Base-by-base conservation (phyloP, 176 grass and related monocot genomes). In the Tillandsia leiboldiana region DNA sequence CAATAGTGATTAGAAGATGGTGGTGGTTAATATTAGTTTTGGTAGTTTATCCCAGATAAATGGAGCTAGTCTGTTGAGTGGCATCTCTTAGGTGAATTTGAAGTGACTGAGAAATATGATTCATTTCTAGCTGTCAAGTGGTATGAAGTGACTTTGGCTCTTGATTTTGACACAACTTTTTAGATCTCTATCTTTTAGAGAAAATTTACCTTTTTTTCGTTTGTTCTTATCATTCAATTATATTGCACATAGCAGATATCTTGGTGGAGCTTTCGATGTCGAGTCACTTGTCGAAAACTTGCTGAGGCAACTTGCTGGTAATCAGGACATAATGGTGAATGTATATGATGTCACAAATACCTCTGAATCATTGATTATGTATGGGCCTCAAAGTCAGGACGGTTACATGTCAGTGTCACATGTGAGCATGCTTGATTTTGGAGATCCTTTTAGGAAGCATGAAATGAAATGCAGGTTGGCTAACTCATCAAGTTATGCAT, bases 251-350 rank as follows among this genome's bases (percentile, higher is more conserved):
- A 42, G 79, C 73, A 97, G 94, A 50, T 97, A 97, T 79, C 89
- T 97, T 72, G 94, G 94, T 74, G 94, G 94, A 77, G 89, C 82
- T 20, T 90, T 97, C 78, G 94, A 92, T 83, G 94, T 97, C 28
- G 94, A 97, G 63, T 80, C 86, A 3, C 86, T 97, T 69, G 93
- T 97, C 27, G 93, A 97, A 51, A 97, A 97, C 78, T 83, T 97
- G 77, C 50, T 97, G 56, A 84, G 27, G 26, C 88, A 97, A 77
- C 80, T 97, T 82, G 94, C 89, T 81, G 86, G 86, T 22, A 97
- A 90, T 90, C 84, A 93, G 71, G 94, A 92, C 72, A 97, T 97
- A 72, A 75, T 90, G 64, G 89, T 97, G 29, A 87, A 97, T 79
- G 89, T 97, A 15, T 97, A 92, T 52, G 93, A 97, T 83, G 79